Percentiles rank a stretch among this genome's conserved stretches.
These are phyloP conservation scores for Rhizomucor miehei DNA, from an alignment of 371 early-diverging fungal genomes.

Conservation along the genomic window DNA sequence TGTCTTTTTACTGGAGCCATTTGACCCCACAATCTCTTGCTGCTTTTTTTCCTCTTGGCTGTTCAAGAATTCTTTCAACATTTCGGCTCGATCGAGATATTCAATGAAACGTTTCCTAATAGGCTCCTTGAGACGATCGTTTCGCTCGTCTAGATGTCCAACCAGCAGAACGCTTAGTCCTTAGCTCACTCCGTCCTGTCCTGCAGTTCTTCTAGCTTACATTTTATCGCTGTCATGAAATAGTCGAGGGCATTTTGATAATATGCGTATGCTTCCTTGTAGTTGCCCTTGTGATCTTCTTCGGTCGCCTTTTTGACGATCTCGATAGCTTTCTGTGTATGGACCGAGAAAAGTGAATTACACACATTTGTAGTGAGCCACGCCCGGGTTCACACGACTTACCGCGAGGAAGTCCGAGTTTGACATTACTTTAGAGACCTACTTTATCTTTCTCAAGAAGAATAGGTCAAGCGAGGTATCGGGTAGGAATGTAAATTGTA, in stretches of 20 bases:
- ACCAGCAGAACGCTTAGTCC: no score
- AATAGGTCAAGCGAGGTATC: no score
- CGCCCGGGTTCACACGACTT: slow-evolving; percentile 5
- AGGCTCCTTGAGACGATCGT: slow-evolving; percentile 82
- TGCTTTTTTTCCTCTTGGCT: slow-evolving; percentile 68
- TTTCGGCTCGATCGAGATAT: slow-evolving; percentile 93
- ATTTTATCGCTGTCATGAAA: slow-evolving; percentile 94
- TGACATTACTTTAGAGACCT: slow-evolving; percentile 16
- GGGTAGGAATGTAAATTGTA: no score
- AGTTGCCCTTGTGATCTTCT: slow-evolving; percentile 88
- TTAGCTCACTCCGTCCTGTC: background rate
- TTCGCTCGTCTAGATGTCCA: slow-evolving; percentile 88
- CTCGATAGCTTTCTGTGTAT: slow-evolving; percentile 76
- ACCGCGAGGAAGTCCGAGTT: slow-evolving; percentile 37
- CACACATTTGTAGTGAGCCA: background rate
- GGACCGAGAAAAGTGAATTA: background rate
- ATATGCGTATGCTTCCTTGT: slow-evolving; percentile 86
- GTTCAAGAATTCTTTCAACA: slow-evolving; percentile 81
- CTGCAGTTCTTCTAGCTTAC: slow-evolving; percentile 43
- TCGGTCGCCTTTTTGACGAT: slow-evolving; percentile 92
- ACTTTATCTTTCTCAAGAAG: no score
- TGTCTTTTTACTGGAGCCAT: slow-evolving; percentile 51
- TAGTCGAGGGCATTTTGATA: slow-evolving; percentile 90
- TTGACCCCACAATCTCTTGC: slow-evolving; percentile 59
- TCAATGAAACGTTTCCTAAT: slow-evolving; percentile 89